Evolutionary conservation across 306 rosid species (phyloP).

Genomic region (Pyrus pyrifolia): DNA sequence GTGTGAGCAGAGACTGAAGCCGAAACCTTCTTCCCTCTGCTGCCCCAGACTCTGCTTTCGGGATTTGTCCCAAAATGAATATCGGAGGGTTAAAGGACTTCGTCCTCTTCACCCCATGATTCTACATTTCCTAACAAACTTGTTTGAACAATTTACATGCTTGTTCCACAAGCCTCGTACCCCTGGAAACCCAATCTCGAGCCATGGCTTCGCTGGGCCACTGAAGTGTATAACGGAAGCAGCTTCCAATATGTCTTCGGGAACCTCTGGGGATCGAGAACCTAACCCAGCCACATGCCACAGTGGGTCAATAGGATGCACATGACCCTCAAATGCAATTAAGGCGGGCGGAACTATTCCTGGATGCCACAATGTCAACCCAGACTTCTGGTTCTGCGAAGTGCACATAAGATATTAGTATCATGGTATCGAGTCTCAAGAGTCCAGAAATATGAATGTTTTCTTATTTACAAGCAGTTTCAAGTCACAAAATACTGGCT

Average conservation of each 20-base stretch:
- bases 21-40: conserved; percentile 87
- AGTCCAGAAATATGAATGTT: neutral
- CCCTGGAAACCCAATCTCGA: conserved; percentile 71
- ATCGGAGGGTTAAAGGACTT: conserved; percentile 37
- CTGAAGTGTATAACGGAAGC: conserved; percentile 75
- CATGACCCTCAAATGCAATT: conserved; percentile 74
- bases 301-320: conserved; percentile 61
- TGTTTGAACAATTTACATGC: conserved; percentile 65
- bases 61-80: conserved; percentile 41
- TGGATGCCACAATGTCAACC: conserved; percentile 60
- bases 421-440: neutral
- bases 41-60: conserved; percentile 27
- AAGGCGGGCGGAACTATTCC: conserved; percentile 69
- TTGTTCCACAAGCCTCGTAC: conserved; percentile 67
- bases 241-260: conserved; percentile 37
- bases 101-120: conserved; percentile 49
- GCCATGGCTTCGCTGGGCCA: conserved; percentile 99
- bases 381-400: conserved; percentile 57
- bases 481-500: neutral
- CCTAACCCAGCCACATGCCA: conserved; percentile 67
- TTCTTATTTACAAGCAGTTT: neutral
- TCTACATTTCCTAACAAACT: conserved; percentile 66
- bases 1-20: conserved; percentile 81
- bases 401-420: neutral
- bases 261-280: conserved; percentile 27